phyloP scores from a whole-genome alignment of 495 filamentous ascomycete species.

The Lindgomyces ingoldianus region DNA sequence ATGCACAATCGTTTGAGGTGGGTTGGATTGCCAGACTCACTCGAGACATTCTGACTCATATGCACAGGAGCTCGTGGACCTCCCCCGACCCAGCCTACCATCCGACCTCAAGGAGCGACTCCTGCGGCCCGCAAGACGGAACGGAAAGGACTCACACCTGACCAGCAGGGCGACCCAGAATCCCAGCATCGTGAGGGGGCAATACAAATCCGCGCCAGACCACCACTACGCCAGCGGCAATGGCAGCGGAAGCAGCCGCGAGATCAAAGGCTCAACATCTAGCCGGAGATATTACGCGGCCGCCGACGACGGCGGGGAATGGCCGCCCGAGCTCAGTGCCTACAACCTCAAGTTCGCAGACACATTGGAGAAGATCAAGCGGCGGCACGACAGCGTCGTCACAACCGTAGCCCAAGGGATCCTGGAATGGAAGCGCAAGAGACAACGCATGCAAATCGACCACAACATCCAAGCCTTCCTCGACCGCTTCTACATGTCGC shows the following conservation, averaged over 20 bases:
- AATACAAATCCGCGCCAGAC: slow-evolving; percentile 75
- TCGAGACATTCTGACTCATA: slow-evolving; percentile 28
- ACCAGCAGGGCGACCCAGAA: slow-evolving; percentile 83
- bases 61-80: slow-evolving; percentile 79
- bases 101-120: slow-evolving; percentile 78
- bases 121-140: slow-evolving; percentile 66
- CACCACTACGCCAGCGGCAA: slow-evolving; percentile 46
- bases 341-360: slow-evolving; percentile 90
- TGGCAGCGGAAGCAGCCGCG: slow-evolving; percentile 53
- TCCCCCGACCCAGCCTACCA: slow-evolving; percentile 73
- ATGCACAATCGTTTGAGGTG: slow-evolving; percentile 99
- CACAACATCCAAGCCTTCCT: slow-evolving; percentile 94
- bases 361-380: slow-evolving; percentile 86
- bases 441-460: slow-evolving; percentile 97
- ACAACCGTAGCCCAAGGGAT: slow-evolving; percentile 93
- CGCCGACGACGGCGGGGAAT: slow-evolving; percentile 82
- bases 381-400: slow-evolving; percentile 93
- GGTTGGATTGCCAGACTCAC: slow-evolving; percentile 36
- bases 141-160: slow-evolving; percentile 61
- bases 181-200: slow-evolving; percentile 82
- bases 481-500: slow-evolving; percentile 99
- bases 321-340: slow-evolving; percentile 91
- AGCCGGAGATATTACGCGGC: slow-evolving; percentile 84
- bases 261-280: slow-evolving; percentile 37
- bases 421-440: slow-evolving; percentile 92